A percentile compares a stretch with the other conserved stretches of the same genome.
phyloP scores from a whole-genome alignment of 768 basidiomycete species.

The Sistotremastrum niveocremeum region DNA sequence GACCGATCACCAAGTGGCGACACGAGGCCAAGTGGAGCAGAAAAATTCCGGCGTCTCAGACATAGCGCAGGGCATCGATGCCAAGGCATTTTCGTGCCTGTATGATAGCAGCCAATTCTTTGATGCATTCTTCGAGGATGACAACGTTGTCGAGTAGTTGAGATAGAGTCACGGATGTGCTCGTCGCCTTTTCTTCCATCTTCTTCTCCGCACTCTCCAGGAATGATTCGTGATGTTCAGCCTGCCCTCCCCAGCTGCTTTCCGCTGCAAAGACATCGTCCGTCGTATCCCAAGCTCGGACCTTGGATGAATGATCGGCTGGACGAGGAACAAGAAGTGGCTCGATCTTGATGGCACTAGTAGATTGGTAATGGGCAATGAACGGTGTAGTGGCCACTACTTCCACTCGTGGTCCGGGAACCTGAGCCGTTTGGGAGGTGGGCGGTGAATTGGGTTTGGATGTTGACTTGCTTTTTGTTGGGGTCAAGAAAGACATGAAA shows the following conservation, averaged over 20 bases:
- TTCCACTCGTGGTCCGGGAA: slow-evolving; percentile 28
- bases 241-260: slow-evolving; percentile 17
- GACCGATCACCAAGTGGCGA: too few relatives aligned
- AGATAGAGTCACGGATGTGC: slow-evolving; percentile 55
- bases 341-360: slow-evolving; percentile 55
- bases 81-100: slow-evolving; percentile 75
- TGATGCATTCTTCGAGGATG: slow-evolving; percentile 87
- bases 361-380: slow-evolving; percentile 71
- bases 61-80: slow-evolving; percentile 67
- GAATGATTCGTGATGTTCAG: slow-evolving; percentile 13
- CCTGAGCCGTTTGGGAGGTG: slow-evolving; percentile 30
- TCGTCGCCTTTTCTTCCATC: slow-evolving; percentile 11
- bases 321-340: slow-evolving; percentile 53
- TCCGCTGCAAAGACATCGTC: slow-evolving; percentile 56
- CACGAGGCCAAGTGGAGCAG: too few relatives aligned
- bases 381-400: slow-evolving; percentile 61
- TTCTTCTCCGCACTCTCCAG: slow-evolving; percentile 16
- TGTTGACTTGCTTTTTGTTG: slow-evolving; percentile 46
- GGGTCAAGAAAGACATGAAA: slow-evolving; percentile 67
- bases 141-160: slow-evolving; percentile 87
- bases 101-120: slow-evolving; percentile 79
- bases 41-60: slow-evolving; percentile 13
- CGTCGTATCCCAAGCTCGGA: slow-evolving; percentile 38
- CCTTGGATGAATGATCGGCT: slow-evolving; percentile 16
- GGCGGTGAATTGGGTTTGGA: slow-evolving; percentile 19